Evolutionary conservation across 2,329 filamentous ascomycete species (phyloP), one percentile per base, ranked within the genome.

Genomic region (Fusarium sp.): DNA sequence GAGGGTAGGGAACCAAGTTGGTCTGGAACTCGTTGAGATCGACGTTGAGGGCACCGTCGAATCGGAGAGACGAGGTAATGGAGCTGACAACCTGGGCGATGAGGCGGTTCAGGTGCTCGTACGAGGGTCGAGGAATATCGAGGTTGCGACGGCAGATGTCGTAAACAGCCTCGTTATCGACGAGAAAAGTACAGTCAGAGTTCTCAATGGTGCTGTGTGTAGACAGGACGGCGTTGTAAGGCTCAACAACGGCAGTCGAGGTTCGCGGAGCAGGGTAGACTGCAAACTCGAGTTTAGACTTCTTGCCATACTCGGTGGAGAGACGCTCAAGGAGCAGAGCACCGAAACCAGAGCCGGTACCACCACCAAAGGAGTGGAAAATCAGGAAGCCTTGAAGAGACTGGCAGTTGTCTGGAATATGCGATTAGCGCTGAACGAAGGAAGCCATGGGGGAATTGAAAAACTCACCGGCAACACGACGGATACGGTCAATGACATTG

Each of bases 11-110:
- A 57, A 92, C 91, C 82, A 93, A 79, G 85, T 92, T 92, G 80
- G 90, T 92, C 86, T 92, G 91, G 87, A 93, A 92, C 83, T 92
- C 91, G 86, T 92, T 92, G 77, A 93, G 83, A 78, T 93, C 90
- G 80, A 92, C 90, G 78, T 92, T 92, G 75, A 92, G 88, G 59
- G 90, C 89, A 80, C 91, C 90, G 69, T 92, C 90, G 77, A 92
- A 93, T 71, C 90, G 90, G 74, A 93, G 85, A 64, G 89, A 92
- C 46, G 90, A 91, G 70, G 91, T 92, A 80, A 93, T 92, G 73
- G 90, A 92, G 83, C 89, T 91, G 83, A 93, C 90, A 67, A 92
- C 90, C 83, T 92, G 90, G 45, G 90, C 90, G 75, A 93, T 92
- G 75, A 92, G 83, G 72, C 90, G 89, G 85, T 93, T 93, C 64